A percentile compares a stretch with the other conserved stretches of the same genome.
phyloP scores from a whole-genome alignment of 2,329 filamentous ascomycete genomes.

The Hortaea sp. region DNA sequence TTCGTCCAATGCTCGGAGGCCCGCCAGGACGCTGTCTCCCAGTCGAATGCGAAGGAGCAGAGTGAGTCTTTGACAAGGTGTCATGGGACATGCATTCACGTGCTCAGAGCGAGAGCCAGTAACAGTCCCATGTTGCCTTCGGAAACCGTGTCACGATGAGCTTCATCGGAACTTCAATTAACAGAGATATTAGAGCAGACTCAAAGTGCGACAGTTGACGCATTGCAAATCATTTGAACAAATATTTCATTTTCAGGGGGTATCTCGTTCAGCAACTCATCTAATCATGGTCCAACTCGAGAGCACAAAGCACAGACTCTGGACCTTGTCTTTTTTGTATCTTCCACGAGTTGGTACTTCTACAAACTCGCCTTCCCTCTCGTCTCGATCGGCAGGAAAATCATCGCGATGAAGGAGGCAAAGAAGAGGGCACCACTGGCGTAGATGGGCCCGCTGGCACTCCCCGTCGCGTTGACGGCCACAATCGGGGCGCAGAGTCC shows the following conservation, averaged over 20 bases:
- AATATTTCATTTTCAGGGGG: not conserved
- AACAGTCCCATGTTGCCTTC: no score
- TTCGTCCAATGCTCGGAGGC: not conserved
- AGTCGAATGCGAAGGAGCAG: no score
- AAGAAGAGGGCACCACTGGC: conserved; percentile 34
- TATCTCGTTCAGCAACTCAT: no score
- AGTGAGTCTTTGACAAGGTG: no score
- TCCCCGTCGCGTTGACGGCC: conserved; percentile 36
- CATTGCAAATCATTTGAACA: not conserved
- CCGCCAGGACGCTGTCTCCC: no score
- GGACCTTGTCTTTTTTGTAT: not conserved
- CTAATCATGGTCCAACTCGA: no score
- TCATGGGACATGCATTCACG: no score
- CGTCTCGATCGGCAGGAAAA: conserved; percentile 34
- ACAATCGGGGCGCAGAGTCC: conserved; percentile 61
- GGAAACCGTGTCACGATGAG: no score
- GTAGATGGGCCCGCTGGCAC: conserved; percentile 34
- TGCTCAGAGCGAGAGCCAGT: no score
- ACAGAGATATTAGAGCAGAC: no score
- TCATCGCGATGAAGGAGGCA: conserved; percentile 28
- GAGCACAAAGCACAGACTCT: no score
- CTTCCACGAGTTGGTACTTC: not conserved
- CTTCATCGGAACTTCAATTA: no score
- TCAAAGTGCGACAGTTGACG: not conserved
- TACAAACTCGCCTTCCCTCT: conserved; percentile 33